A percentile compares a stretch with the other conserved stretches of the same genome.
These are phyloP conservation scores for Epichloe hybrida DNA, from an alignment of 2,329 filamentous ascomycete species.

Conservation along the genomic window DNA sequence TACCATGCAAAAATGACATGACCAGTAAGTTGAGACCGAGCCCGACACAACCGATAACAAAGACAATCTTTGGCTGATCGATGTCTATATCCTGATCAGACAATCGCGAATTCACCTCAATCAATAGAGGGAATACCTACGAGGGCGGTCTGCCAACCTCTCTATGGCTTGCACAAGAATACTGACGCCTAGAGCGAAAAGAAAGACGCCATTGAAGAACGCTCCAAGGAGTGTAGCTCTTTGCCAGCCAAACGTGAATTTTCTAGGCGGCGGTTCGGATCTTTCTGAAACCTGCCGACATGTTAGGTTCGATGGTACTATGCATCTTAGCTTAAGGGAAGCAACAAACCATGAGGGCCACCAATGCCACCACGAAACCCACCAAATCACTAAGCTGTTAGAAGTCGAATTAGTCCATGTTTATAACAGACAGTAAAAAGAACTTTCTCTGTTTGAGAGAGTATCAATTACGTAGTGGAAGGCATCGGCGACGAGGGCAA, in stretches of 20 bases:
- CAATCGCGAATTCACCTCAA: slow-evolving; percentile 1
- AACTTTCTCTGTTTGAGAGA: not conserved
- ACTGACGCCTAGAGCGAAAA: slow-evolving; percentile 57
- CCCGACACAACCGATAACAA: slow-evolving; percentile 57
- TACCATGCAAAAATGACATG: slow-evolving; percentile 51
- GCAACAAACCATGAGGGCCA: slow-evolving; percentile 43
- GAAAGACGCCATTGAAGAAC: slow-evolving; percentile 70
- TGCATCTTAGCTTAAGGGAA: not conserved
- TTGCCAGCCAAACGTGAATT: slow-evolving; percentile 57
- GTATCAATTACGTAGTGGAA: slow-evolving; percentile 52
- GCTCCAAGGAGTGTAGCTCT: slow-evolving; percentile 59
- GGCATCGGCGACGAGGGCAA: slow-evolving; percentile 63
- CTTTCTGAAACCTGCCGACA: slow-evolving; percentile 36
- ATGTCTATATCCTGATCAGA: slow-evolving; percentile 31
- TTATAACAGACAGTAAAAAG: not conserved
- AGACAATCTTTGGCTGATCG: slow-evolving; percentile 49
- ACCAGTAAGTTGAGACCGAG: slow-evolving; percentile 55
- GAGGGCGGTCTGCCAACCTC: slow-evolving; percentile 45
- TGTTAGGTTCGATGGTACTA: not conserved
- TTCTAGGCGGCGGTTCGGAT: slow-evolving; percentile 35
- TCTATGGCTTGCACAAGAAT: slow-evolving; percentile 63
- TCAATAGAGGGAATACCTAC: slow-evolving; percentile 21
- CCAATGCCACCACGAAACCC: slow-evolving; percentile 52
- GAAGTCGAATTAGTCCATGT: no score
- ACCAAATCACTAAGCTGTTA: slow-evolving; percentile 55